Evolutionary conservation across 495 filamentous ascomycete species (phyloP).

Genomic region (Hypoxylon intermedium): DNA sequence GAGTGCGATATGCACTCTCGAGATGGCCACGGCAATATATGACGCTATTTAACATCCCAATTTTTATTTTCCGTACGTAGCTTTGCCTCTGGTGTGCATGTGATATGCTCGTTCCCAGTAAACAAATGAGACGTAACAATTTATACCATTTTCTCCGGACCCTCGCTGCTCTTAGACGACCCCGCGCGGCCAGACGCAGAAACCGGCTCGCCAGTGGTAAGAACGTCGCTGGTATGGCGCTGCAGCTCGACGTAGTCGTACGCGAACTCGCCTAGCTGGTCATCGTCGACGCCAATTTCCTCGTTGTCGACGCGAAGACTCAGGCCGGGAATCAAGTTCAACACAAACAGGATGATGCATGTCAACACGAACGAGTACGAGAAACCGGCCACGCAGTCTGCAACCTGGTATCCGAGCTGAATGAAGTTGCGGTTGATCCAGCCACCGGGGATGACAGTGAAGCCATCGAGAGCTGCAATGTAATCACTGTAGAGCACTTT

Average conservation of each 20-base stretch:
- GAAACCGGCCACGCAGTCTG: conserved; percentile 74
- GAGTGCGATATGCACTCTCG: too few relatives aligned
- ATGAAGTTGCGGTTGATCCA: conserved; percentile 81
- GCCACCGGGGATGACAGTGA: conserved; percentile 66
- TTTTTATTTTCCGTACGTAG: too few relatives aligned
- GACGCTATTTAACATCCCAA: too few relatives aligned
- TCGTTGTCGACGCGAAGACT: conserved; percentile 79
- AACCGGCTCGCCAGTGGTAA: background rate
- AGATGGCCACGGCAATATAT: too few relatives aligned
- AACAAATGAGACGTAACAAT: too few relatives aligned
- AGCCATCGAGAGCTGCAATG: conserved; percentile 78
- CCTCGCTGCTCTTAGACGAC: conserved; percentile 67
- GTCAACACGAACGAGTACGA: conserved; percentile 81
- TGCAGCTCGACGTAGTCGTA: conserved; percentile 84
- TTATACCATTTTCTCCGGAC: conserved; percentile 40
- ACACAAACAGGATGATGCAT: conserved; percentile 76
- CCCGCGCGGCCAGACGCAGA: conserved; percentile 69
- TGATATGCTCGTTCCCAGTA: too few relatives aligned
- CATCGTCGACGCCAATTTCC: conserved; percentile 78
- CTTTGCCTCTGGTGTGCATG: too few relatives aligned
- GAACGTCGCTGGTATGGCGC: conserved; percentile 66
- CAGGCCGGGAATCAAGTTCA: conserved; percentile 78
- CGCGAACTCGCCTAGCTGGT: conserved; percentile 84
- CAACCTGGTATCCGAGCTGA: conserved; percentile 79
- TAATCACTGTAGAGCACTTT: conserved; percentile 73